Base-by-base conservation (phyloP, 2,329 filamentous ascomycete genomes). In the Colletotrichum sp. region DNA sequence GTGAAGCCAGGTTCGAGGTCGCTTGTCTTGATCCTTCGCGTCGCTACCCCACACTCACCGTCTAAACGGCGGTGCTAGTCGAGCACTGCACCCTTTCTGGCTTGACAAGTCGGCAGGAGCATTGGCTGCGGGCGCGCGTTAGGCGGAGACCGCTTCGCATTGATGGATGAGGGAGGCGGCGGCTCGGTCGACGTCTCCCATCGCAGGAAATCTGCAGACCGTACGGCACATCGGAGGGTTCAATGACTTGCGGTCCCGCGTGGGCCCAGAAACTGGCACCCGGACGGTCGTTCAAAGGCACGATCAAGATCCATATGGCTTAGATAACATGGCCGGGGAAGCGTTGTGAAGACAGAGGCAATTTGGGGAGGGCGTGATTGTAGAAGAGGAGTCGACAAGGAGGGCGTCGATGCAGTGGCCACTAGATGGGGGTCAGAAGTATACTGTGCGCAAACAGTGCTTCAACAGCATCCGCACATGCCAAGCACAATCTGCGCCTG, bases 21-120 rank as follows among this genome's bases (percentile, higher is more conserved):
- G 69, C 56, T 48, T 72, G 55, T 58, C 63, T 56, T 21, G 32
- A 73, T 68, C 63, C 69, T 72, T 73, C 63, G 69, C 18, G 24
- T 61, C 26, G 58, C 43, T 68, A 59, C 73, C 69, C 69, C 69
- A 63, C 63, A 75, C 48, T 58, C 28, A 56, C 26, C 12, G 69
- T 56, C 52, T 24, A 4, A 24, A 34, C 7, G 52, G 43, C 43
- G n/a, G 36, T 68, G 38, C 64, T 36, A 55, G 56, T 68, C 55
- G 61, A 71, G 38, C 61, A 43, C 72, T 28, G 32, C 58, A 24
- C 30, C 55, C 55, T 55, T 56, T 43, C 58, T 32, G 4, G 43
- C 43, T 73, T 26, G 30, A 30, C 71, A 70, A 32, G n/a, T 58
- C 16, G 55, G 24, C 55, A 12, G 30, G 69, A 34, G 32, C 18